Conservation (phyloP, 2,329 filamentous ascomycete genomes). For the Orbilia ellipsospora region DNA sequence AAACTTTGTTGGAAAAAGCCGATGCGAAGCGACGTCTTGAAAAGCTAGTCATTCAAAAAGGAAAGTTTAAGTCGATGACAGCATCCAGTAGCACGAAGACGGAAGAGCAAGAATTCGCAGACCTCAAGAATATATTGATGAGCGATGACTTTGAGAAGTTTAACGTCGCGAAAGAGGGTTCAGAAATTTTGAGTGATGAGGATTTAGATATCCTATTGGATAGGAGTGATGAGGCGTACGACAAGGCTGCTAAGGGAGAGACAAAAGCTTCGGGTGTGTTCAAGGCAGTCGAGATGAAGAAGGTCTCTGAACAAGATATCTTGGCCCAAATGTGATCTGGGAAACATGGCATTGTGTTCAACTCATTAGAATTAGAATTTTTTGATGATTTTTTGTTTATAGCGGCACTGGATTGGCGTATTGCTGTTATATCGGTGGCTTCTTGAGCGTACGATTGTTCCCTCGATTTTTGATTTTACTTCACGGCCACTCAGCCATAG, state of each 20-base stretch:
- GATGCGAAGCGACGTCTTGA: slow-evolving; percentile 92
- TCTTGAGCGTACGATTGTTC: background rate
- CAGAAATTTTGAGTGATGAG: slow-evolving; percentile 76
- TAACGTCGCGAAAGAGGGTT: slow-evolving; percentile 69
- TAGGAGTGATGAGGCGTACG: slow-evolving; percentile 73
- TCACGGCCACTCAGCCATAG: too few species aligned
- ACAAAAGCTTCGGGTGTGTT: slow-evolving; percentile 53
- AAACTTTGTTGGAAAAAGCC: slow-evolving; percentile 83
- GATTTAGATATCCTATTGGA: slow-evolving; percentile 85
- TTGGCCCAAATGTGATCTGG: slow-evolving; percentile 40
- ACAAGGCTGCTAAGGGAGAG: slow-evolving; percentile 51
- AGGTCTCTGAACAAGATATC: slow-evolving; percentile 48
- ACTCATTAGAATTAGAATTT: too few species aligned
- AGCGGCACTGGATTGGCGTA: background rate
- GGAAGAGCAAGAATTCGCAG: slow-evolving; percentile 64
- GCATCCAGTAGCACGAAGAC: slow-evolving; percentile 67
- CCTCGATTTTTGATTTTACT: background rate
- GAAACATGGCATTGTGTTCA: too few species aligned
- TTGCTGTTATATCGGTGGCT: background rate
- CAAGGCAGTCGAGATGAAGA: slow-evolving; percentile 50
- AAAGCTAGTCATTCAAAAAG: slow-evolving; percentile 95
- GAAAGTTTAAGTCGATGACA: slow-evolving; percentile 77
- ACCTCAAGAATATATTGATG: slow-evolving; percentile 71
- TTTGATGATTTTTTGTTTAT: too few species aligned
- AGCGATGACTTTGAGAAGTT: slow-evolving; percentile 78